These are phyloP conservation scores for Mucor indicus DNA, from an alignment of 371 early-diverging fungal genomes.

Conservation along the genomic window DNA sequence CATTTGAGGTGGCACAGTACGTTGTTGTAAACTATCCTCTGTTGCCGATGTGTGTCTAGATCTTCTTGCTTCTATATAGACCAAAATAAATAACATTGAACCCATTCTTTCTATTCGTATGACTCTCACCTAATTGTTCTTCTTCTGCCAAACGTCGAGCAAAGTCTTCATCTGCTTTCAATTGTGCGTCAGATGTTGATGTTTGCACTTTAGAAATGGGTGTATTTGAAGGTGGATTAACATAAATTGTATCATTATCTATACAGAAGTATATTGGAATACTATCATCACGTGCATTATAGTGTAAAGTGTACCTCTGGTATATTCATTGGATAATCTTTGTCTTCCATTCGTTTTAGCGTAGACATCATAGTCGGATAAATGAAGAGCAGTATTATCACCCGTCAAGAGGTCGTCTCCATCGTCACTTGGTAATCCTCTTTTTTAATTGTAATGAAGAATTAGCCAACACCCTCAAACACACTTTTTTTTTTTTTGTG, in stretches of 20 bases:
- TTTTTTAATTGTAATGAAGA: too few relatives aligned
- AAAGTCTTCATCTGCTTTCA: conserved; percentile 45
- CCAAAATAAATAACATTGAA: too few relatives aligned
- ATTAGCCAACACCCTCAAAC: too few relatives aligned
- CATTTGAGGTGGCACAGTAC: conserved; percentile 4
- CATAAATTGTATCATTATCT: conserved; percentile 20
- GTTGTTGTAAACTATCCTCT: background rate
- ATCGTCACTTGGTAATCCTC: conserved; percentile 45
- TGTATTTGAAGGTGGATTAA: conserved; percentile 16
- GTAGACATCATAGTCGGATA: conserved; percentile 51
- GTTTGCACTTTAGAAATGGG: background rate
- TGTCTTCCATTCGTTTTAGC: conserved; percentile 24
- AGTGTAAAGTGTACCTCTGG: background rate
- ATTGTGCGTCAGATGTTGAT: conserved; percentile 30
- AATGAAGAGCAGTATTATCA: conserved; percentile 46
- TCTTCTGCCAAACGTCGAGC: conserved; percentile 38
- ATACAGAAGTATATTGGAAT: background rate
- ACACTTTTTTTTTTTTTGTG: too few relatives aligned
- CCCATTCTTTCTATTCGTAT: background rate
- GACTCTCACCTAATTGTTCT: conserved; percentile 13
- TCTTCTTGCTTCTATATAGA: conserved; percentile 2
- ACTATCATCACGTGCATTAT: background rate
- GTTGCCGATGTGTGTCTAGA: conserved; percentile 2
- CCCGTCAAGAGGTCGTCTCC: conserved; percentile 46
- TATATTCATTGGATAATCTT: conserved; percentile 1